Base-by-base conservation (phyloP, 805 yeast species). In the Saccharomycopsis sp. region DNA sequence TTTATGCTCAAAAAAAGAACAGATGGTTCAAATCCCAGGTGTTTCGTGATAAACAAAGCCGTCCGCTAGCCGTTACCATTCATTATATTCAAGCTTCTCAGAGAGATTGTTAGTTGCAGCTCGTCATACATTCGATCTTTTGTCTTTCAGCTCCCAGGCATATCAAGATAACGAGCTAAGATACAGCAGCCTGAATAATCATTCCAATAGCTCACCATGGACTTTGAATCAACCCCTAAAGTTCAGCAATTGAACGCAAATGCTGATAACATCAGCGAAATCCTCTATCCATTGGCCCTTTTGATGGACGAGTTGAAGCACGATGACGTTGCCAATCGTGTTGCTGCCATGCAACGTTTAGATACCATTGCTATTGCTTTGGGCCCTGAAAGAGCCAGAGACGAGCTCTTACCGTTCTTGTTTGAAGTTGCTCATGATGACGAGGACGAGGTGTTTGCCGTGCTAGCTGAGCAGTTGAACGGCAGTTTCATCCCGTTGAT, bases 401-500 rank as follows among this genome's bases (percentile, higher is more conserved):
- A 80, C 53, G 99, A 94, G 70, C 79, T 94, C 68, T 77, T 94
- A 56, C 97, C 98, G 42, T 94, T 93, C 68, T 78, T 94, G 62
- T 89, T 86, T 64, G 81, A 77, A 56, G 94, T 87, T 24, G 90
- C 92, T 8, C 94, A 89, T 64, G 99, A 94, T 67, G 99, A 96
- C 70, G 99, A 94, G 73, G 99, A 94, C 72, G 99, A 94, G 73
- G 97, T 94, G 3, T 86, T 93, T 72, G 89, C 97, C 1, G 93
- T 91, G 20, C 79, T 96, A 63, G 97, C 97, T 2, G 89, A 87
- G 65, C 93, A 92, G 75, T 75, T 94, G 65, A 59, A 62, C 41
- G 96, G 96, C 53, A 81, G 82, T 58, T 93, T 94, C 70, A 84
- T 91, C 41, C 96, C 97, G 3, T 81, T 84, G 60, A 84, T 94